Evolutionary conservation across 768 basidiomycete species (phyloP).

Genomic region (Suillus clintonianus): DNA sequence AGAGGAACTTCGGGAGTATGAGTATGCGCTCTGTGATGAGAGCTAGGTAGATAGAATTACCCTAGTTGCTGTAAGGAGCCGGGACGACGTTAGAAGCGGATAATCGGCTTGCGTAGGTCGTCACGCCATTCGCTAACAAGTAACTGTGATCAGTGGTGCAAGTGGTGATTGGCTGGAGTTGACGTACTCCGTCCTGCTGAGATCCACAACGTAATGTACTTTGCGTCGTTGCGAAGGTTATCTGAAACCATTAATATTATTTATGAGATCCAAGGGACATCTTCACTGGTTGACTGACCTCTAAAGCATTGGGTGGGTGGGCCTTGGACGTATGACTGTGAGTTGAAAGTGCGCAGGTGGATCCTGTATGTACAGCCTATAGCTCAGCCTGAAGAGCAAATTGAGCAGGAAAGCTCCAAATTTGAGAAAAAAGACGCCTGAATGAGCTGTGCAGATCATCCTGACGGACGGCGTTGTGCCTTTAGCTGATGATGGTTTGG

Average conservation of each 20-base stretch:
- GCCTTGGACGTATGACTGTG: constrained; percentile 36
- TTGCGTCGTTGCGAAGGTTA: constrained; percentile 57
- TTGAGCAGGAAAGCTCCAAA: constrained; percentile 10
- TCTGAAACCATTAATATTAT: constrained; percentile 44
- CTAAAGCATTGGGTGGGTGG: constrained; percentile 58
- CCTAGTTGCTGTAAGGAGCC: constrained; percentile 37
- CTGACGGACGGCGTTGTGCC: background rate
- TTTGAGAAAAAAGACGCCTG: constrained; percentile 27
- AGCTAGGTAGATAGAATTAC: constrained; percentile 61
- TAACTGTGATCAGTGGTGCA: constrained; percentile 2
- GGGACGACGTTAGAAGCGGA: background rate
- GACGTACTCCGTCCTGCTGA: constrained; percentile 74
- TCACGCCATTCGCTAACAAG: constrained; percentile 68
- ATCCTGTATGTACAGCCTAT: background rate
- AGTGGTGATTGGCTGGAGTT: no score
- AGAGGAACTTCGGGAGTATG: constrained; percentile 57
- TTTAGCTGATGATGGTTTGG: no score
- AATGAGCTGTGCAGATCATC: constrained; percentile 18
- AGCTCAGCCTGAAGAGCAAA: no score
- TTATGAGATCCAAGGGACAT: background rate
- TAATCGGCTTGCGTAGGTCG: constrained; percentile 56
- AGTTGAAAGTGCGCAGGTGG: background rate
- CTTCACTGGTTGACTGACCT: constrained; percentile 36
- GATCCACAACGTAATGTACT: constrained; percentile 74
- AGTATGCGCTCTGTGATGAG: constrained; percentile 60